A percentile compares a stretch with the other conserved stretches of the same genome.
phyloP scores from a whole-genome alignment of 305 asterid genomes.

The Fraxinus dipetala region DNA sequence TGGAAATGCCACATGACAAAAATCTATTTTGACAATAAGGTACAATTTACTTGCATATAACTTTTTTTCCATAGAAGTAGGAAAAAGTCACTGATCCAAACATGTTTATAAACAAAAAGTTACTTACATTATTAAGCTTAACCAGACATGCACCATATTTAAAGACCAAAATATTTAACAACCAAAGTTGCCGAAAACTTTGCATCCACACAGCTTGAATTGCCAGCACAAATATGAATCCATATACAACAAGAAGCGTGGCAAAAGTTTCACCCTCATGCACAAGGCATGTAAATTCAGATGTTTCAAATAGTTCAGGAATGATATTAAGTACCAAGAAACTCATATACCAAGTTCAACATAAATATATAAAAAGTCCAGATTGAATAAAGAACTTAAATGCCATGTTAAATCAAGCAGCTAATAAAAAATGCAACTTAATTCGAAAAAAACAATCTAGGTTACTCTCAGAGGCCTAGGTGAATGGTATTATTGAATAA shows the following conservation, averaged over 20 bases:
- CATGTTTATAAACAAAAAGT: not conserved
- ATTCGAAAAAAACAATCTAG: not conserved
- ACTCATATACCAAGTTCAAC: not conserved
- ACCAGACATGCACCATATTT: not conserved
- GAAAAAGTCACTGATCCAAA: not conserved
- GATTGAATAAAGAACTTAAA: not conserved
- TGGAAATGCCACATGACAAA: not conserved
- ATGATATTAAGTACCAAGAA: not conserved
- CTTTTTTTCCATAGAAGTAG: not conserved
- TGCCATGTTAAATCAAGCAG: not conserved
- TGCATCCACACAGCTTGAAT: not conserved
- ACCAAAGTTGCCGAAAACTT: not conserved
- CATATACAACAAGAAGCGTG: not conserved
- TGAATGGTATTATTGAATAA: not conserved
- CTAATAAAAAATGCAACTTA: not conserved
- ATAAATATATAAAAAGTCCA: not conserved
- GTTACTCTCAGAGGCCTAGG: not conserved
- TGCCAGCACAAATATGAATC: not conserved
- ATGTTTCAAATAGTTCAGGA: not conserved
- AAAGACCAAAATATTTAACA: not conserved
- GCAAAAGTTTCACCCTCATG: not conserved
- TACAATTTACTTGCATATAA: not conserved
- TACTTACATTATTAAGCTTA: not conserved
- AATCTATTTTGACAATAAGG: not conserved
- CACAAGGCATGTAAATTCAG: not conserved